Evolutionary conservation across 1,139 yeast species (phyloP), one percentile per base, ranked within the genome.

Genomic region (Entelexis paramagnoliae): DNA sequence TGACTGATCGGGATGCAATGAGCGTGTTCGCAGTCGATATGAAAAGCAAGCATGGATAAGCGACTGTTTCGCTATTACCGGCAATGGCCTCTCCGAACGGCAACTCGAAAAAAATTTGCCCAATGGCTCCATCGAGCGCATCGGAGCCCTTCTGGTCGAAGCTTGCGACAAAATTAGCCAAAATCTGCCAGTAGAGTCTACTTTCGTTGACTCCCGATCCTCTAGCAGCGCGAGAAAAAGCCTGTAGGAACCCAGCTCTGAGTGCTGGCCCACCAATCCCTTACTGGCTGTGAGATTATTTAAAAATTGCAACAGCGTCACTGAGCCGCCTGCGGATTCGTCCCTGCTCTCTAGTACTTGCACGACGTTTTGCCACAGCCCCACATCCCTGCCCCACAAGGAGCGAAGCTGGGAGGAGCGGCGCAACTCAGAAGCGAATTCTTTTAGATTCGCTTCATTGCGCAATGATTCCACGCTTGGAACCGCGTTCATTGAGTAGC

Each of bases 231-330:
- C 24, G 39, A 7, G 46, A 24, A 32, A 52, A 29, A 2, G 17
- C 10, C 4, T 6, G 28, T 1, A 36, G 26, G 14, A 52, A 38
- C 2, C 45, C 51, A 1, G 42, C 13, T 1, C 30, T 5, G 10
- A 41, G 28, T 4, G 51, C 52, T 9, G 7, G 11, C 13, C 3
- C 13, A 10, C 54, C 58, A 1, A 54, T 50, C 2, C n/a, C 42
- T 16, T 26, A 19, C 49, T 35, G 6, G 59, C 59, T 2, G 55
- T 38, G 13, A 56, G 46, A 35, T 56, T 56, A 20, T 51, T 55
- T 4, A 46, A 45, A 4, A 55, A 38, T 24, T 35, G 49, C 14
- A 45, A 26, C 2, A 49, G 11, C 2, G 44, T 45, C 1, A 32
- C 30, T 9, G 46, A 16, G 22, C 33, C 38, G n/a, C 14, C 17